Conservation (phyloP, 1,284 basidiomycete species). For the Inonotus hispidus region DNA sequence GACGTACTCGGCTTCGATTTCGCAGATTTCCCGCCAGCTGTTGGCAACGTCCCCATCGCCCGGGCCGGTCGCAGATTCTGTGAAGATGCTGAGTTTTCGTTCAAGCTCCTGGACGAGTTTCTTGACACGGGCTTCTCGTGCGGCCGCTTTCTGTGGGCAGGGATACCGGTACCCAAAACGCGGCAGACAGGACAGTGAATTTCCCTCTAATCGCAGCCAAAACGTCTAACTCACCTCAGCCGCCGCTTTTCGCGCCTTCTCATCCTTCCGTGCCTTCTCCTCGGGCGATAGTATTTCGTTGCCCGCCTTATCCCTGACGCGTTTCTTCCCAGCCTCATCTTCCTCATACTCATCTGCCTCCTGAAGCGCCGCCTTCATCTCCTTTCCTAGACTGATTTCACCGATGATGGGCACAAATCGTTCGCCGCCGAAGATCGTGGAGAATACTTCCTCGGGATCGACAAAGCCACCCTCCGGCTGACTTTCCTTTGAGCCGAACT, state of each 20-base stretch:
- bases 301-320: conserved; percentile 58
- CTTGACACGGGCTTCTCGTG: conserved; percentile 72
- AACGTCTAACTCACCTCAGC: conserved; percentile 52
- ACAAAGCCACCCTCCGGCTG: conserved; percentile 71
- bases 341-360: conserved; percentile 80
- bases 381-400: conserved; percentile 78
- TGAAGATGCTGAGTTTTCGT: conserved; percentile 88
- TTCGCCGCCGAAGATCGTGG: conserved; percentile 88
- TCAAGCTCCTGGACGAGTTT: conserved; percentile 82
- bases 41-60: conserved; percentile 63
- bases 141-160: conserved; percentile 64
- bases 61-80: conserved; percentile 80
- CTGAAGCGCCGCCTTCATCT: conserved; percentile 98
- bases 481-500: conserved; percentile 78
- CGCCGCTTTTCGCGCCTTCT: conserved; percentile 61
- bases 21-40: conserved; percentile 75
- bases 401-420: conserved; percentile 81
- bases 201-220: not conserved
- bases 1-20: conserved; percentile 77
- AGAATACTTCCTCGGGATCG: conserved; percentile 88
- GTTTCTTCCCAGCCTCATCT: conserved; percentile 30
- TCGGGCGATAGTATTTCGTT: conserved; percentile 73
- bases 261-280: conserved; percentile 75
- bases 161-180: not conserved
- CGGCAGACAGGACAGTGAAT: not conserved